These are phyloP conservation scores for Pythium biforme DNA, from an alignment of 352 stramenopile species.

Conservation along the genomic window DNA sequence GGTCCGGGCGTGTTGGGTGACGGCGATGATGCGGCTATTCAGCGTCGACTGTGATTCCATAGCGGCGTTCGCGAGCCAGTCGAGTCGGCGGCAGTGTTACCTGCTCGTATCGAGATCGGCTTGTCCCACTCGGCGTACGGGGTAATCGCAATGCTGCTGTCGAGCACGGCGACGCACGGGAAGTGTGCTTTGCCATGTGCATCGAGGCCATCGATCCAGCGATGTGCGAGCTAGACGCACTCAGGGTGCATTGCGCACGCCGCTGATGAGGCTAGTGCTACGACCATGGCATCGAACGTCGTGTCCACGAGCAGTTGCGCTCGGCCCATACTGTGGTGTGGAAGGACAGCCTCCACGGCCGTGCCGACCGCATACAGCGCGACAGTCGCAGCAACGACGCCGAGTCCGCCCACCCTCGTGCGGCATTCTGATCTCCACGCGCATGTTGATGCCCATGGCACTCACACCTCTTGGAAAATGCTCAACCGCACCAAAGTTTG, in stretches of 20 bases:
- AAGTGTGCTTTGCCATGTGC: neutral
- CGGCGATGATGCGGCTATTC: too few species aligned
- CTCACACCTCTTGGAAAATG: too few species aligned
- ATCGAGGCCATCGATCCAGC: neutral
- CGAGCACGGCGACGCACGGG: conserved; percentile 10
- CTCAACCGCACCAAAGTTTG: too few species aligned
- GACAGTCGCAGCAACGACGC: neutral
- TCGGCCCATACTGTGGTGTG: neutral
- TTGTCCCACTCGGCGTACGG: conserved; percentile 35
- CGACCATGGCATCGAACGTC: conserved; percentile 26
- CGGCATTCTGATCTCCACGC: too few species aligned
- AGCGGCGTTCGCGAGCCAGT: too few species aligned
- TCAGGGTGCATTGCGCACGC: conserved; percentile 5
- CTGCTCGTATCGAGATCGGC: too few species aligned
- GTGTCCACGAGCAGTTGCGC: conserved; percentile 31
- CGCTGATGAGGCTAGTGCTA: neutral
- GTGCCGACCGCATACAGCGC: neutral
- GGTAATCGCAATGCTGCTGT: conserved; percentile 10
- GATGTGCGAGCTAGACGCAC: conserved; percentile 10
- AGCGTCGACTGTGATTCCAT: too few species aligned
- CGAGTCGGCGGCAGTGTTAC: too few species aligned
- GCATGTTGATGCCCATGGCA: too few species aligned
- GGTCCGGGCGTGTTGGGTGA: too few species aligned
- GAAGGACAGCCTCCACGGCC: neutral
- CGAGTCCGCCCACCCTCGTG: conserved; percentile 1